These are phyloP conservation scores for Hordeum pubiflorum DNA, from an alignment of 202 grass and related monocot genomes.

Conservation along the genomic window DNA sequence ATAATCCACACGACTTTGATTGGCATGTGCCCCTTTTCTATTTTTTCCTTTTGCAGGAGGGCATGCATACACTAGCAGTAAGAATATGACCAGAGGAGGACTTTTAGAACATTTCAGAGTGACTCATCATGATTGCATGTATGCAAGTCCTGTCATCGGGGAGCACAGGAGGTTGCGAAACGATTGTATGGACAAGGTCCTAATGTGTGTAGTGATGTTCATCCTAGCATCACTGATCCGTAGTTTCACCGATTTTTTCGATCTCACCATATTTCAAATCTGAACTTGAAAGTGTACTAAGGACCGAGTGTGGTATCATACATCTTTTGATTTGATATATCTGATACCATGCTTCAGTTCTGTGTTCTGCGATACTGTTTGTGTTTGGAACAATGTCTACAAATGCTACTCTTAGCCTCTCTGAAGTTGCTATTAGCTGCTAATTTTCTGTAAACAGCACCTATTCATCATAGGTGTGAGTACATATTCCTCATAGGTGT, in stretches of 20 bases:
- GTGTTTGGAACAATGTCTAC: background rate
- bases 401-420: background rate
- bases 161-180: constrained; percentile 45
- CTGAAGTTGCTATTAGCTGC: background rate
- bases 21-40: background rate
- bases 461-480: background rate
- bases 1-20: background rate
- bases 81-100: constrained; percentile 46
- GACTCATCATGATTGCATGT: constrained; percentile 45
- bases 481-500: background rate
- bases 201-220: constrained; percentile 34
- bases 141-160: constrained; percentile 25
- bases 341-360: background rate
- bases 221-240: constrained; percentile 33
- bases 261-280: constrained; percentile 30
- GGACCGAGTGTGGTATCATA: background rate
- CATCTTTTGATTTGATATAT: background rate
- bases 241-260: background rate
- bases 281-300: background rate
- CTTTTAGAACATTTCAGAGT: constrained; percentile 38
- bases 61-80: constrained; percentile 49
- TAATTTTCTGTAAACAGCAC: background rate
- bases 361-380: background rate
- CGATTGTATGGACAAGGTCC: constrained; percentile 31
- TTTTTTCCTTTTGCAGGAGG: constrained; percentile 16